Percentiles rank a stretch among this genome's conserved stretches.
phyloP scores from a whole-genome alignment of 371 early-diverging fungal species.

The Batkoa obscura region DNA sequence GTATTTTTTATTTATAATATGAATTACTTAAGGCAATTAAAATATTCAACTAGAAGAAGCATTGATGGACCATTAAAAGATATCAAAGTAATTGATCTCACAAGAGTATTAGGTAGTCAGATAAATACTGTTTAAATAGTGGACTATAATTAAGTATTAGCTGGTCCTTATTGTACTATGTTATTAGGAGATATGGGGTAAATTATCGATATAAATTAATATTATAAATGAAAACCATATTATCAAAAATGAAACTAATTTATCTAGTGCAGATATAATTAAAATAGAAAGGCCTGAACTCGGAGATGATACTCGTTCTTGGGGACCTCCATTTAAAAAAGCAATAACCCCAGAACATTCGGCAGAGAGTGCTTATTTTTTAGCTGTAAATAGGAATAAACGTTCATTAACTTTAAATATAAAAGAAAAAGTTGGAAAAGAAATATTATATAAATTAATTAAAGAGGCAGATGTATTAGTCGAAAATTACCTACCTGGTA shows the following conservation, averaged over 20 bases:
- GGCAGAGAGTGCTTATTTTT: slow-evolving; percentile 72
- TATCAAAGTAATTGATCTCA: slow-evolving; percentile 60
- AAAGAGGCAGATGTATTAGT: slow-evolving; percentile 54
- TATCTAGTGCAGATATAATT: slow-evolving; percentile 61
- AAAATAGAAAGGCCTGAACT: slow-evolving; percentile 67
- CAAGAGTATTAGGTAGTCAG: slow-evolving; percentile 47
- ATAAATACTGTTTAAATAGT: slow-evolving; percentile 6
- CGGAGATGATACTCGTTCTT: slow-evolving; percentile 71
- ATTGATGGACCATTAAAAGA: slow-evolving; percentile 35
- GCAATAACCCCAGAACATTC: slow-evolving; percentile 16
- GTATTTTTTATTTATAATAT: no score
- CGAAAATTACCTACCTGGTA: slow-evolving; percentile 84
- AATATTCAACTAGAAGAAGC: no score
- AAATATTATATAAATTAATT: slow-evolving; percentile 46
- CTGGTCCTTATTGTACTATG: slow-evolving; percentile 72
- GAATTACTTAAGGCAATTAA: no score
- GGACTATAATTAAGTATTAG: slow-evolving; percentile 12
- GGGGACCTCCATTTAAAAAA: slow-evolving; percentile 57
- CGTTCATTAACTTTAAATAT: slow-evolving; percentile 69
- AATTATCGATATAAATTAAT: slow-evolving; percentile 1
- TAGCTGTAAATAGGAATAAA: slow-evolving; percentile 82
- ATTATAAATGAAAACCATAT: neutral
- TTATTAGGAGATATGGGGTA: slow-evolving; percentile 74
- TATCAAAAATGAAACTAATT: neutral
- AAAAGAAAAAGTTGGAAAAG: slow-evolving; percentile 38